Conservation (phyloP, 1,284 basidiomycete species). For the Stygiomarasmius scandens region DNA sequence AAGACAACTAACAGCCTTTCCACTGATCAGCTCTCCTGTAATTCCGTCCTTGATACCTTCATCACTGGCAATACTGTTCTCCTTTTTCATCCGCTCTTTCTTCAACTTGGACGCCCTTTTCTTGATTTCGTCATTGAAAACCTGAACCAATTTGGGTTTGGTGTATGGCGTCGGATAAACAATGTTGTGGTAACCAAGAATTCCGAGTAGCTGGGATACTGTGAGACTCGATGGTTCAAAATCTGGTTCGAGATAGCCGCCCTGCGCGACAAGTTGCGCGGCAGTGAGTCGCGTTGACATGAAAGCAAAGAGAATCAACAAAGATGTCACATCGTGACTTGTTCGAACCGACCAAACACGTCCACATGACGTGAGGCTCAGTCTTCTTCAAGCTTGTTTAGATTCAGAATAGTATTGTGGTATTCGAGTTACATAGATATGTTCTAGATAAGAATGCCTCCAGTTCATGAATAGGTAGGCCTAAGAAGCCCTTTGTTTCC, state of each 20-base stretch:
- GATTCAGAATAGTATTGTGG: no score
- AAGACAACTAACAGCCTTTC: conserved; percentile 43
- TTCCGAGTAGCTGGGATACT: conserved; percentile 77
- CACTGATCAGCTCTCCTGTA: conserved; percentile 66
- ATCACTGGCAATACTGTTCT: conserved; percentile 73
- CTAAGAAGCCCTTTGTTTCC: conserved; percentile 55
- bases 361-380: no score
- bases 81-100: conserved; percentile 66
- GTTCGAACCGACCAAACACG: not conserved
- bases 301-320: not conserved
- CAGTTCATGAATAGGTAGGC: conserved; percentile 40
- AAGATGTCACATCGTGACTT: not conserved
- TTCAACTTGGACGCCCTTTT: conserved; percentile 62
- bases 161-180: conserved; percentile 78
- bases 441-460: no score
- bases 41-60: conserved; percentile 79
- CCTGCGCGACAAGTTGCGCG: conserved; percentile 68
- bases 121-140: conserved; percentile 81
- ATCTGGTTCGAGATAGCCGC: conserved; percentile 82
- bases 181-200: conserved; percentile 84
- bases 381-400: no score
- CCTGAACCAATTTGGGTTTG: conserved; percentile 82
- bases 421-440: no score
- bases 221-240: conserved; percentile 84
- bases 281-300: conserved; percentile 60